Base-by-base conservation (phyloP, 768 basidiomycete species). In the Sutorius australiensis region DNA sequence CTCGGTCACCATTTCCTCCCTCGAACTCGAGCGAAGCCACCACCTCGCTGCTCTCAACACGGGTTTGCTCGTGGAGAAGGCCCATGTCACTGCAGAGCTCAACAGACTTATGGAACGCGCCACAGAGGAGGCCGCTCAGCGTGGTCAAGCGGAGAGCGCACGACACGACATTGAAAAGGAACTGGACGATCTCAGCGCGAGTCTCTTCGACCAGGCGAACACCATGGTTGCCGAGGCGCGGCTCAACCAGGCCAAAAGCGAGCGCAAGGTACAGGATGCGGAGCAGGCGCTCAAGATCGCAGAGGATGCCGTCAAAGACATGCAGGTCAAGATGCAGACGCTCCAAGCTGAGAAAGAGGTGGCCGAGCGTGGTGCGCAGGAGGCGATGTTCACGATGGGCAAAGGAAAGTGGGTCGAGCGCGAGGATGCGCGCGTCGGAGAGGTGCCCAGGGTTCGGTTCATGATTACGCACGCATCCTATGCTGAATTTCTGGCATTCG, bases 221-320 rank as follows among this genome's bases (percentile, higher is more conserved):
- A 86, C 80, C 6, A 99, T 99, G 97, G 95, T 98, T n/a, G 92
- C 91, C 0, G 89, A 92, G 66, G 95, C 95, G 19, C 81, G 94
- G 14, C 78, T 84, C 54, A 73, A 68, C 14, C 74, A 78, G 33
- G 84, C 87, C 5, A 74, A 67, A 55, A 86, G 89, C 75, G 80
- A 93, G 63, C 78, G 84, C 38, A 89, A 90, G 63, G 83, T 87
- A 2, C 80, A 81, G 53, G 83, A 84, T 31, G 84, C 91, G 11
- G 90, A 95, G 68, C 74, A 77, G 21, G 87, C 90, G 9, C 68
- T 95, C 54, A 83, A 80, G 59, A 81, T 83, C n/a, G 89, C 92
- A 0, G 94, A 95, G 69, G 89, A 93, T 55, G 87, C 86, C 5
- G 88, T 95, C 31, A 76, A 84, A 44, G 74, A 82, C 17, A 88